These are phyloP conservation scores for Lactarius evosmus DNA, from an alignment of 768 basidiomycete genomes.

Conservation along the genomic window DNA sequence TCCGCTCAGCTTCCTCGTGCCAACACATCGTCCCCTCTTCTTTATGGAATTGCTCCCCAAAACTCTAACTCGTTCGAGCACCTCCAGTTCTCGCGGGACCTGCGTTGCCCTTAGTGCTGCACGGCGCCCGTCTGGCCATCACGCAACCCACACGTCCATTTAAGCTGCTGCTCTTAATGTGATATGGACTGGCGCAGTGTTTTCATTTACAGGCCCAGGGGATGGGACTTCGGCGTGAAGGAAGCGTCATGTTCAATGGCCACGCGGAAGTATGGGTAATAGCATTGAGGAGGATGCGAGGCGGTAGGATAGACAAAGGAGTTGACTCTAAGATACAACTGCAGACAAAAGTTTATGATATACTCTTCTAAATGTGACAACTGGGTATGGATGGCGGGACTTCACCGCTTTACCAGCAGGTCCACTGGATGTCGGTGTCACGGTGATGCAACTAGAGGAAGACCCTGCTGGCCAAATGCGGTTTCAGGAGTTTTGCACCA, in stretches of 20 bases:
- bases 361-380: too few relatives aligned
- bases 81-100: slow-evolving; percentile 73
- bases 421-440: too few relatives aligned
- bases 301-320: too few relatives aligned
- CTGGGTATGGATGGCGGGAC: too few relatives aligned
- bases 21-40: slow-evolving; percentile 57
- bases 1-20: slow-evolving; percentile 71
- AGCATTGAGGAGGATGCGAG: too few relatives aligned
- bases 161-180: slow-evolving; percentile 47
- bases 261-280: too few relatives aligned
- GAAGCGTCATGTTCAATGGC: slow-evolving; percentile 49
- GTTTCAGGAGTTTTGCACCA: too few relatives aligned
- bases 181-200: slow-evolving; percentile 62
- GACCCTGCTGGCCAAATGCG: too few relatives aligned
- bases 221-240: slow-evolving; percentile 99
- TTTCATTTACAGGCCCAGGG: slow-evolving; percentile 81
- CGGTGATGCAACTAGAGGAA: too few relatives aligned
- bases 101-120: slow-evolving; percentile 64
- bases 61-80: slow-evolving; percentile 89
- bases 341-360: too few relatives aligned
- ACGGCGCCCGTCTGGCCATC: slow-evolving; percentile 26
- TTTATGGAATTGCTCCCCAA: slow-evolving; percentile 83
- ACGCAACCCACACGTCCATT: slow-evolving; percentile 26
- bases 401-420: too few relatives aligned
- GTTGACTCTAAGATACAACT: too few relatives aligned